A percentile compares a stretch with the other conserved stretches of the same genome.
Evolutionary conservation across 2,329 filamentous ascomycete genomes (phyloP).

Genomic region (Sordariomycetes sp.): DNA sequence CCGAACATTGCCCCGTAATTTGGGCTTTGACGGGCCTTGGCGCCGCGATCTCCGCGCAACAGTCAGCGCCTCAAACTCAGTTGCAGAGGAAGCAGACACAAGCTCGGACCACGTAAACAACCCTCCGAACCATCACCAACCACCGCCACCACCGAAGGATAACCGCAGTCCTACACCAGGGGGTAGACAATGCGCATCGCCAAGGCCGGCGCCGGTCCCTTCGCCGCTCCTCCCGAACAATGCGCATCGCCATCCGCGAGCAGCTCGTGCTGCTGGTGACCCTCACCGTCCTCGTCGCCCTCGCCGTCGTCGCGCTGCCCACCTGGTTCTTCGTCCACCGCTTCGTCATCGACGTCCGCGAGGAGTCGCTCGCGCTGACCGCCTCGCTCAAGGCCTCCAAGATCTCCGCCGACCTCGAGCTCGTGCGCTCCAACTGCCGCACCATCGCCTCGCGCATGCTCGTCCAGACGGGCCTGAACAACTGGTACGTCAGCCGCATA

Average conservation of each 20-base stretch:
- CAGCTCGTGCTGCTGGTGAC: slow-evolving; percentile 77
- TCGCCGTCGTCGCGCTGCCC: slow-evolving; percentile 71
- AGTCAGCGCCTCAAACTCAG: too few species aligned
- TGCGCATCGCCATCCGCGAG: slow-evolving; percentile 81
- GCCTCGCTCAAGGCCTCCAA: slow-evolving; percentile 81
- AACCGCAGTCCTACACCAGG: not conserved
- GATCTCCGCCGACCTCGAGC: slow-evolving; percentile 65
- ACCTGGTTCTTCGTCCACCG: slow-evolving; percentile 51
- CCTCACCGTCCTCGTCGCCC: slow-evolving; percentile 59
- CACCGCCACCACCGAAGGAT: not conserved
- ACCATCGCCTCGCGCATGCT: slow-evolving; percentile 60
- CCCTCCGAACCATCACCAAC: not conserved
- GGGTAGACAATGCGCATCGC: not conserved
- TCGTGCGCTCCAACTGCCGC: slow-evolving; percentile 65
- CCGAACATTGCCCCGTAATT: too few species aligned
- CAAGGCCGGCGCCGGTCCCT: not conserved
- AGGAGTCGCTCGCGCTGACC: slow-evolving; percentile 60
- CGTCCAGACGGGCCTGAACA: slow-evolving; percentile 39
- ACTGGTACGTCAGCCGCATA: slow-evolving; percentile 43
- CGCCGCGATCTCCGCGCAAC: too few species aligned
- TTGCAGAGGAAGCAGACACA: too few species aligned
- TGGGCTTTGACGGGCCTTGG: too few species aligned
- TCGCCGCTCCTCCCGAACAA: slow-evolving; percentile 19
- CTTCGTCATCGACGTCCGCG: slow-evolving; percentile 40
- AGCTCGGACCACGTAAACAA: too few species aligned